Conservation (phyloP, 2,329 filamentous ascomycete genomes). For the Albifimbria verrucaria region DNA sequence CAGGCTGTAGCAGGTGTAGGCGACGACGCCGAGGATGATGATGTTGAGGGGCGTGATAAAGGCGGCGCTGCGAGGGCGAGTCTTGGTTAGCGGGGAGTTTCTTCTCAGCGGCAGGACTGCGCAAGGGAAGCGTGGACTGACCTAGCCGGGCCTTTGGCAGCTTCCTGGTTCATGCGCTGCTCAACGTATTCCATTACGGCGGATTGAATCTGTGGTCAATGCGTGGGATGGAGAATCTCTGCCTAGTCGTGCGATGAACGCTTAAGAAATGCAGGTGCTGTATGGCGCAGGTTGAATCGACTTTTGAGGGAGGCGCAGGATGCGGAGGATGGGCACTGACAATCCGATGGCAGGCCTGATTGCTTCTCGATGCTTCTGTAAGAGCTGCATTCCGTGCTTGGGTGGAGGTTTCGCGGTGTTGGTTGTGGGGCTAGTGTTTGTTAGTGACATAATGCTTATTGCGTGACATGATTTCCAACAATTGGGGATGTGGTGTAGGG, state of each 20-base stretch:
- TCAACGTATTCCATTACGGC: slow-evolving; percentile 54
- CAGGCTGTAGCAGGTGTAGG: slow-evolving; percentile 57
- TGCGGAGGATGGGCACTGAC: too few relatives aligned
- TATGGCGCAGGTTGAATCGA: too few relatives aligned
- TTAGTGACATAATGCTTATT: too few relatives aligned
- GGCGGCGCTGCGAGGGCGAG: slow-evolving; percentile 28
- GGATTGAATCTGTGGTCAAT: background rate
- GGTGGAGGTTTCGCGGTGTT: too few relatives aligned
- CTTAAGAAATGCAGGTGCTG: too few relatives aligned
- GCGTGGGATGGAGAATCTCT: background rate
- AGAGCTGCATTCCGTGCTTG: too few relatives aligned
- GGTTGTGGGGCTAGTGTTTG: too few relatives aligned
- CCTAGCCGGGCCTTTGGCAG: slow-evolving; percentile 39
- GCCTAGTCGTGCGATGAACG: background rate
- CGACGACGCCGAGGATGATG: slow-evolving; percentile 52
- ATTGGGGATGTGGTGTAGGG: slow-evolving; percentile 14
- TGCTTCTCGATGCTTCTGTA: too few relatives aligned
- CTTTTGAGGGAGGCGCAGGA: too few relatives aligned
- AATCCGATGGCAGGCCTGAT: too few relatives aligned
- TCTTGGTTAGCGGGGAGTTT: background rate
- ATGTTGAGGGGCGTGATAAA: slow-evolving; percentile 62
- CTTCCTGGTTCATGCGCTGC: slow-evolving; percentile 52
- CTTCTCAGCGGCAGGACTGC: background rate
- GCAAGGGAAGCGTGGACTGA: slow-evolving; percentile 12
- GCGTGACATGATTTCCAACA: background rate